phyloP scores from a whole-genome alignment of 1,284 basidiomycete genomes.

The Earliella scabrosa region DNA sequence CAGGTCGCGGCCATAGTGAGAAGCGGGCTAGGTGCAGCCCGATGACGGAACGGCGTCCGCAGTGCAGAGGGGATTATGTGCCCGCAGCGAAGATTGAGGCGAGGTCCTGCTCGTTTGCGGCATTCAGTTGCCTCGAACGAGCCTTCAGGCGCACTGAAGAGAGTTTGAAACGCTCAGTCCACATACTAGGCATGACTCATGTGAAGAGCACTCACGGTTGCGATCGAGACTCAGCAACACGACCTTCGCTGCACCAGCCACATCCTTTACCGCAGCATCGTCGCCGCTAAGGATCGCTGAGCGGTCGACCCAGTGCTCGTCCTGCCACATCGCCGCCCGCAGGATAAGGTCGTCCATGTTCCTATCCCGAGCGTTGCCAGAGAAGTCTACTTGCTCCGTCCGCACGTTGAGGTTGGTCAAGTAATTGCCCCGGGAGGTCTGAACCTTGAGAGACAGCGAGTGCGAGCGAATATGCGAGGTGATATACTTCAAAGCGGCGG shows the following conservation, averaged over 20 bases:
- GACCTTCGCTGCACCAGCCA: slow-evolving; percentile 72
- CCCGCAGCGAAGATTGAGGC: slow-evolving; percentile 60
- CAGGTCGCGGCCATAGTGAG: no score
- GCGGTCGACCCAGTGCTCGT: slow-evolving; percentile 90
- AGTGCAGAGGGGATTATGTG: slow-evolving; percentile 5
- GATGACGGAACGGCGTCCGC: not conserved
- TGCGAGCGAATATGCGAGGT: slow-evolving; percentile 79
- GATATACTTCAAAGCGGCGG: slow-evolving; percentile 76
- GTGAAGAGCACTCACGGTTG: slow-evolving; percentile 83
- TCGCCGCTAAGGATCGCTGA: slow-evolving; percentile 64
- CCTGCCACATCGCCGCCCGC: slow-evolving; percentile 90
- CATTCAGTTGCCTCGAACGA: slow-evolving; percentile 78
- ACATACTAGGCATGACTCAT: no score
- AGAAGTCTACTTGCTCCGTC: slow-evolving; percentile 85
- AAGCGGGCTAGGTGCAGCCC: no score
- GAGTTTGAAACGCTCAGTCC: no score
- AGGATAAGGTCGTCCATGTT: slow-evolving; percentile 97
- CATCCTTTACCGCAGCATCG: slow-evolving; percentile 34
- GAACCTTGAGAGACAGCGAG: slow-evolving; percentile 84
- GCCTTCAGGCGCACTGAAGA: slow-evolving; percentile 78
- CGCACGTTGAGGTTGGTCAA: slow-evolving; percentile 83
- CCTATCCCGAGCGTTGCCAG: slow-evolving; percentile 59
- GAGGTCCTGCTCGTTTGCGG: slow-evolving; percentile 77
- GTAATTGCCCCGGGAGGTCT: slow-evolving; percentile 95
- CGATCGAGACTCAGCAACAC: slow-evolving; percentile 91